Evolutionary conservation across 306 rosid species (phyloP), one percentile per base, ranked within the genome.

Genomic region (Ziziphus jujuba): DNA sequence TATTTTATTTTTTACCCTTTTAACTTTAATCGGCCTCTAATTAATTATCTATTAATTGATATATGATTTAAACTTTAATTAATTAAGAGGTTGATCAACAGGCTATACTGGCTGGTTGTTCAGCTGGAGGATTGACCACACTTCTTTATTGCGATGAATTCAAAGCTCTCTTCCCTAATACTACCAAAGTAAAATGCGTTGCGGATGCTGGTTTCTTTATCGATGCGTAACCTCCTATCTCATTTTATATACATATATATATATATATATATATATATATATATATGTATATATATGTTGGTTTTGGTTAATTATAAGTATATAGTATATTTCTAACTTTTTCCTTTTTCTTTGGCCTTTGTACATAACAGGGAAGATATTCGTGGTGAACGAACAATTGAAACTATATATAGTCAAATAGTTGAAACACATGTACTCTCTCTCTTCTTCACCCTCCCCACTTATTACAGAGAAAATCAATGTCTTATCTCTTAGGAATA

Each of bases 61-160:
- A n/a, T n/a, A n/a, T n/a, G n/a, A n/a, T n/a, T n/a, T n/a, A 16
- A 40, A 40, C 45, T 12, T 40, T 40, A 8, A 6, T n/a, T n/a
- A 0, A 36, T 36, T 36, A 9, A 36, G 45, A 40, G 45, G 3
- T 28, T 28, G 9, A 12, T 12, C 45, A 9, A 64, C 82, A 91
- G 81, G 96, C 96, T 72, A 86, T 91, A 80, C 92, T 91, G 54
- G 79, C 96, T 1, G 97, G 96, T 60, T 88, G 97, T 76, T 91
- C 96, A 17, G 97, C 96, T 0, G 97, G 97, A 21, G 96, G 96
- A 53, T 71, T 88, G 56, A 87, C 97, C 25, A 66, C 97, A 24
- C 86, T 91, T 48, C 65, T 91, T 73, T 96, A 91, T 71, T 91
- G 95, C 51, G 92, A 91, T 59, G 84, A 81, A 66, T 91, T 91